phyloP scores from a whole-genome alignment of 2,329 filamentous ascomycete genomes.

The Scedosporium minutisporum region DNA sequence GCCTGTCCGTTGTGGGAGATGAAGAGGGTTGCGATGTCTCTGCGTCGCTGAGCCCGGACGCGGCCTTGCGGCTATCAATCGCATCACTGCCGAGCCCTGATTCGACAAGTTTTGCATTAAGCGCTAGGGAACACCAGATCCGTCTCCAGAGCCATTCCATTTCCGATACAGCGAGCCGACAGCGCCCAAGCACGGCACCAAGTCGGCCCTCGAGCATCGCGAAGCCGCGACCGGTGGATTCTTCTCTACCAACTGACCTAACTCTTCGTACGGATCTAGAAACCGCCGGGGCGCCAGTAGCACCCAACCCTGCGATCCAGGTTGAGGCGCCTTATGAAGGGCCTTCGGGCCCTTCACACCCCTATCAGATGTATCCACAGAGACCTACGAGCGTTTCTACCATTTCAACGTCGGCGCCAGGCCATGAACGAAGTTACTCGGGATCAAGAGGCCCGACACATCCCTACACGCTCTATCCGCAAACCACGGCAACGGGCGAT shows the following conservation, averaged over 20 bases:
- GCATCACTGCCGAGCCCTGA: not conserved
- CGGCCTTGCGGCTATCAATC: not conserved
- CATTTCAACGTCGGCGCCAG: conserved; percentile 52
- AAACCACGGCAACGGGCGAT: conserved; percentile 56
- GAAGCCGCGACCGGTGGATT: conserved; percentile 23
- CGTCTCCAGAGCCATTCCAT: not conserved
- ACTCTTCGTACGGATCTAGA: not conserved
- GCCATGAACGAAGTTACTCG: conserved; percentile 32
- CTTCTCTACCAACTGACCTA: not conserved
- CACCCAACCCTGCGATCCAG: not conserved
- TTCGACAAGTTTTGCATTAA: not conserved
- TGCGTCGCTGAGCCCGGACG: not conserved
- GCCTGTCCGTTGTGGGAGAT: conserved; percentile 5
- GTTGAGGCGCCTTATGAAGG: conserved; percentile 24
- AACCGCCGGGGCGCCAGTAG: not conserved
- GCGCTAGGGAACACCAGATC: not conserved
- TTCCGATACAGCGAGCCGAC: not conserved
- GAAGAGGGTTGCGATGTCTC: not conserved
- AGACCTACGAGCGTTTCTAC: conserved; percentile 61
- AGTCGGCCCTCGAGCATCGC: conserved; percentile 44
- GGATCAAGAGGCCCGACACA: conserved; percentile 51
- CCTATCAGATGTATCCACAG: conserved; percentile 78
- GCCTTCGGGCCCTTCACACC: conserved; percentile 66
- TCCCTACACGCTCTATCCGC: conserved; percentile 78
- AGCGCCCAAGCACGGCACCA: conserved; percentile 13